Base-by-base conservation (phyloP, 1,284 basidiomycete species). In the Ceratobasidium sp. region DNA sequence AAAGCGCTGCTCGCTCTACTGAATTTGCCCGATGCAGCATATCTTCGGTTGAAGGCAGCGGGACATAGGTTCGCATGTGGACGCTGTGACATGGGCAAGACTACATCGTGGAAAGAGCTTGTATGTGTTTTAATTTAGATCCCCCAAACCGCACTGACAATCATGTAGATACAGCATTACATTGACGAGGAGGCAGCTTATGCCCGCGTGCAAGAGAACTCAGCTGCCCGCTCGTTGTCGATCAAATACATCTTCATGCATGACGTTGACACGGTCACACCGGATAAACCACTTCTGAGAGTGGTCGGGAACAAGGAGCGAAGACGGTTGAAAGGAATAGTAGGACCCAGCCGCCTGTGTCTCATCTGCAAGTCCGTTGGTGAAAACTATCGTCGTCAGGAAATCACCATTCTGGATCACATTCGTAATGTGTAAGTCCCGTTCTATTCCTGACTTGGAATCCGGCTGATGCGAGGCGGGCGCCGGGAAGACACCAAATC, bases 21-120 rank as follows among this genome's bases (percentile, higher is more conserved):
- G 5, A 62, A 51, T 6, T 34, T 44, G 9, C 61, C 71, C 9
- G 25, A 75, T 44, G 61, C 61, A 22, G 43, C 61, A 2, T 75
- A 54, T 17, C 44, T 75, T 19, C 46, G 66, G 19, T 19, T 75
- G 49, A 64, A 75, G 37, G 71, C 71, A 17, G 43, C 61, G 7
- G 71, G 71, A 29, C 7, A 15, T 2, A 49, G 11, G 15, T 75
- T 75, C 17, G 15, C 19, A 7, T 75, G 71, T n/a, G 71, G 61
- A 4, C 44, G 71, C 19, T 75, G 71, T 44, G 22, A 40, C 19
- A 29, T 4, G 8, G 19, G 19, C 22, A 22, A 29, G n/a, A 2
- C 13, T 25, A 32, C 61, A 56, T 17, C 61, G 9, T 75, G 71
- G 71, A 65, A 44, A 44, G 37, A 56, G 8, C 15, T 75, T 4